phyloP scores from a whole-genome alignment of 305 asterid genomes.

The Rubia tinctorum region DNA sequence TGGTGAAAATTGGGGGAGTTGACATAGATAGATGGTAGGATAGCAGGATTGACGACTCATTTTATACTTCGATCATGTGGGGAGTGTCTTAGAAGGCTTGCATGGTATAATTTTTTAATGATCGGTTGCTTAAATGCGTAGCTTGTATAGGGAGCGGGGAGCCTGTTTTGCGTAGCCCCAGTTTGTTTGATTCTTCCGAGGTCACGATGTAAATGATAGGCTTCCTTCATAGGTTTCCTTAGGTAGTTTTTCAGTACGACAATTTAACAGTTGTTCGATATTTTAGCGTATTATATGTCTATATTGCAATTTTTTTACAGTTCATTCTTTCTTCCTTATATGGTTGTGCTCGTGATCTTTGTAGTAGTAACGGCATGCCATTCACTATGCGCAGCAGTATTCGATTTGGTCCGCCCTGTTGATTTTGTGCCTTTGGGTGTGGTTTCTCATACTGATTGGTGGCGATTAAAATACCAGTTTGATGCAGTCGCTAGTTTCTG shows the following conservation, averaged over 20 bases:
- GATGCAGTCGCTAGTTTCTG: no score
- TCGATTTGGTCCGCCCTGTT: no score
- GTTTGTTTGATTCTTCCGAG: conserved; percentile 28
- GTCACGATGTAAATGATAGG: conserved; percentile 37
- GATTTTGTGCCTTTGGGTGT: background rate
- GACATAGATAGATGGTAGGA: conserved; percentile 16
- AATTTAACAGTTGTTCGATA: background rate
- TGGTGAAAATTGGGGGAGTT: conserved; percentile 21
- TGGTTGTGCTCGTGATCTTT: no score
- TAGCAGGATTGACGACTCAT: conserved; percentile 32
- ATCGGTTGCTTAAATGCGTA: conserved; percentile 17
- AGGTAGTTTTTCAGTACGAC: background rate
- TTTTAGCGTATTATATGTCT: background rate
- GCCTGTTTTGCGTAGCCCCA: conserved; percentile 18
- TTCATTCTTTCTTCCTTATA: background rate
- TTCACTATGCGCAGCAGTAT: no score
- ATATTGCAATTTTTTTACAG: background rate
- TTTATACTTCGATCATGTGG: conserved; percentile 32
- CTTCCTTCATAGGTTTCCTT: background rate
- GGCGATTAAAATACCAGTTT: background rate
- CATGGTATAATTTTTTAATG: conserved; percentile 31
- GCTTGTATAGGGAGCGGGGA: conserved; percentile 41
- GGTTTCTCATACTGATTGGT: background rate
- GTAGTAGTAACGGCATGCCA: no score
- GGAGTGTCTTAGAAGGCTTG: conserved; percentile 25